Percentiles rank a stretch among this genome's conserved stretches.
These are phyloP conservation scores for Mrakiaceae sp. DNA, from an alignment of 1,284 basidiomycete species.

Conservation along the genomic window DNA sequence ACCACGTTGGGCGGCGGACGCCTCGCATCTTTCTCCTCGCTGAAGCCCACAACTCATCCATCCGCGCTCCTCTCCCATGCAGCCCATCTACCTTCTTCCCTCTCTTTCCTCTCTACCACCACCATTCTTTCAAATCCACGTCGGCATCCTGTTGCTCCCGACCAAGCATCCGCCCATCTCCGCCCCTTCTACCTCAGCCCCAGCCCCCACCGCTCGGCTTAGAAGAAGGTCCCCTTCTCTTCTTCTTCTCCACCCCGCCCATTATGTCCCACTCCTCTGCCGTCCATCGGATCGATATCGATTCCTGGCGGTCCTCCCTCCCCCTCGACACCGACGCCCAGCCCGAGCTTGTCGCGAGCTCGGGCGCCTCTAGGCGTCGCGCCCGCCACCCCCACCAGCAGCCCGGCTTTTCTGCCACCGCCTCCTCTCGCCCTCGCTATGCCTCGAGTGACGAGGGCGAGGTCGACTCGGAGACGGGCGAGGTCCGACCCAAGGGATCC, in stretches of 20 bases:
- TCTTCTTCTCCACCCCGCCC: background rate
- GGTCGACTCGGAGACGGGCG: background rate
- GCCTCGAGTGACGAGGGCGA: background rate
- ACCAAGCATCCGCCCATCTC: constrained; percentile 10
- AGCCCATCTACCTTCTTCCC: background rate
- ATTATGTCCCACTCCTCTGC: background rate
- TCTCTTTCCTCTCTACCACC: background rate
- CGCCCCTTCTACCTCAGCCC: constrained; percentile 12
- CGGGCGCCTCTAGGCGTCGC: background rate
- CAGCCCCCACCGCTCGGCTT: constrained; percentile 10
- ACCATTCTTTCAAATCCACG: background rate
- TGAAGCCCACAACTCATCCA: too few species aligned
- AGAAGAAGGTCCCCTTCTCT: constrained; percentile 8
- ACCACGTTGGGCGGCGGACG: too few species aligned
- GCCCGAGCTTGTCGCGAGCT: background rate
- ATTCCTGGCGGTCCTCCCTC: constrained; percentile 12
- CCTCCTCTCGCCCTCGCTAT: background rate
- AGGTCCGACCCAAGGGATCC: background rate
- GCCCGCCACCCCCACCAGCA: background rate
- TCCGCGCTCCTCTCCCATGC: too few species aligned
- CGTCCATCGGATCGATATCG: constrained; percentile 13
- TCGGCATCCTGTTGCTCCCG: constrained; percentile 11
- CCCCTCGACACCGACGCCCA: background rate
- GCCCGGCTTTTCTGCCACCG: background rate
- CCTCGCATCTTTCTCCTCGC: too few species aligned